phyloP scores from a whole-genome alignment of 371 early-diverging fungal species.

The Capniomyces stellatus region DNA sequence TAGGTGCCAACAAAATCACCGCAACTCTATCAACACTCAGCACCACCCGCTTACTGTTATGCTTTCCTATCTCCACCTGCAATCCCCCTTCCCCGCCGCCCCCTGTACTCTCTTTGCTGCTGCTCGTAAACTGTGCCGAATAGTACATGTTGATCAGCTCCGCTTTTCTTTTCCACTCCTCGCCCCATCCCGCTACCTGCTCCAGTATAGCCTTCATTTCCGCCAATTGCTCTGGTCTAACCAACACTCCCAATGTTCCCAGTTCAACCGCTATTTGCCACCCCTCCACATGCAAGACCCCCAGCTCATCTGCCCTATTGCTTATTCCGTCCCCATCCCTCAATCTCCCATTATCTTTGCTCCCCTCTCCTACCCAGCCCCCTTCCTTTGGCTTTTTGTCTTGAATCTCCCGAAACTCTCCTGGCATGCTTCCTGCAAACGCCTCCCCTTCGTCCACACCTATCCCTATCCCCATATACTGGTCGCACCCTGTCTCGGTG shows the following conservation, averaged over 20 bases:
- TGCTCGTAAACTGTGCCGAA: neutral
- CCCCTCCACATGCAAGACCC: conserved; percentile 16
- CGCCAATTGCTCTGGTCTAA: conserved; percentile 13
- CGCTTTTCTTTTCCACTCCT: neutral
- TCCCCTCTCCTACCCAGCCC: neutral
- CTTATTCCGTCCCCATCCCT: too few species aligned
- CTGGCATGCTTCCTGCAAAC: conserved; percentile 26
- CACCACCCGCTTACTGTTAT: neutral
- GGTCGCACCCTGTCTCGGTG: too few species aligned
- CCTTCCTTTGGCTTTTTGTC: conserved; percentile 1
- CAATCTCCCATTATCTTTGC: too few species aligned
- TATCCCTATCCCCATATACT: neutral
- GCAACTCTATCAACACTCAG: neutral
- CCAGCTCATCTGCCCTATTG: conserved; percentile 1
- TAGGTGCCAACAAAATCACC: neutral
- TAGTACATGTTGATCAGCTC: neutral
- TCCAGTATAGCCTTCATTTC: conserved; percentile 5
- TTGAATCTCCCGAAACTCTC: conserved; percentile 21
- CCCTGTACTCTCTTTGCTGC: neutral
- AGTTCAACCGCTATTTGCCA: conserved; percentile 20
- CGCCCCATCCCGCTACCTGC: neutral
- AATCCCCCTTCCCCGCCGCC: neutral
- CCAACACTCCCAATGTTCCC: conserved; percentile 7
- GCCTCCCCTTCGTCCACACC: conserved; percentile 7
- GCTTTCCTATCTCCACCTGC: neutral